phyloP scores from a whole-genome alignment of 2,329 filamentous ascomycete species.

The Monosporascus sp. region DNA sequence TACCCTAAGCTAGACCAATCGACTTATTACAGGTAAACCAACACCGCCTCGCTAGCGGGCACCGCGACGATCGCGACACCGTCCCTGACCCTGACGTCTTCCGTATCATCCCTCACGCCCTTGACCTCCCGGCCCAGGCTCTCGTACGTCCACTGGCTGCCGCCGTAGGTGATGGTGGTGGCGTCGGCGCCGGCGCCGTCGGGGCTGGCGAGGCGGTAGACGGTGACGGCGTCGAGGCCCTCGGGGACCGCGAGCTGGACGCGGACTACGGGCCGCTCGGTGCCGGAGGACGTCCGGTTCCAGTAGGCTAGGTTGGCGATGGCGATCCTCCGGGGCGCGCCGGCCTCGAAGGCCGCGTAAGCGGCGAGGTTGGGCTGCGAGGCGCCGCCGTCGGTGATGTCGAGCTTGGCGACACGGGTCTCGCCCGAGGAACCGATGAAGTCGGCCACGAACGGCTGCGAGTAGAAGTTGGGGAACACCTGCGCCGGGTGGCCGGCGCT shows the following conservation, averaged over 20 bases:
- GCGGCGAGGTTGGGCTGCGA: constrained; percentile 21
- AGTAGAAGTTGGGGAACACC: constrained; percentile 31
- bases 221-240: constrained; percentile 14
- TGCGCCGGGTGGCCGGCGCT: constrained; percentile 24
- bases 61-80: constrained; percentile 21
- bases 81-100: constrained; percentile 18
- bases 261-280: constrained; percentile 14
- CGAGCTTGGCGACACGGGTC: constrained; percentile 21
- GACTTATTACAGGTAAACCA: constrained; percentile 17
- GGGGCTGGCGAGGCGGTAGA: constrained; percentile 28
- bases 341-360: constrained; percentile 27
- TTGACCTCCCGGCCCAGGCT: constrained; percentile 29
- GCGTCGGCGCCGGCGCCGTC: constrained; percentile 28
- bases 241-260: constrained; percentile 19
- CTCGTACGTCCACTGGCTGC: constrained; percentile 32
- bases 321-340: constrained; percentile 22
- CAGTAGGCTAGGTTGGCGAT: constrained; percentile 31
- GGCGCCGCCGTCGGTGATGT: constrained; percentile 5
- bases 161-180: constrained; percentile 30
- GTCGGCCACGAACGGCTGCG: constrained; percentile 31
- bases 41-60: constrained; percentile 24
- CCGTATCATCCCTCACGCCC: constrained; percentile 25
- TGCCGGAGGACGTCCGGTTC: constrained; percentile 26
- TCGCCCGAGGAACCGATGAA: constrained; percentile 28
- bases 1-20: background rate